These are phyloP conservation scores for Penicillium cinerascens DNA, from an alignment of 495 filamentous ascomycete species.

Conservation along the genomic window DNA sequence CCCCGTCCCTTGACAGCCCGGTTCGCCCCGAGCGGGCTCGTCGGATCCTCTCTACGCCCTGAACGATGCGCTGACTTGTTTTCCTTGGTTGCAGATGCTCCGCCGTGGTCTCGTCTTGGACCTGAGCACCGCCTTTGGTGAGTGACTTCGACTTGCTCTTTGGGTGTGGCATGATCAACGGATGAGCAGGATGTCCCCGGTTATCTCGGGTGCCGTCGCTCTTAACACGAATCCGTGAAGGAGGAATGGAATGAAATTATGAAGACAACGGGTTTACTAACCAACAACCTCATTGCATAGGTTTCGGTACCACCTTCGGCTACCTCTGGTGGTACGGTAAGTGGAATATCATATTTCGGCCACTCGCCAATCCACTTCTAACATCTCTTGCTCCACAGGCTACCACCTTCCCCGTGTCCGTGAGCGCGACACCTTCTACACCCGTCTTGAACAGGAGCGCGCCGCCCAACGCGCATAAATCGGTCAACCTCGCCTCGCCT, in stretches of 20 bases:
- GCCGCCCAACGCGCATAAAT: conserved; percentile 41
- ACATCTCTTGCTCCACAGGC: conserved; percentile 39
- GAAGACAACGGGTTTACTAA: conserved; percentile 1
- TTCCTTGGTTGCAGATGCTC: conserved; percentile 55
- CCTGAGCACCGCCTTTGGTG: conserved; percentile 71
- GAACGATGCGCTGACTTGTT: conserved; percentile 7
- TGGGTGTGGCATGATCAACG: conserved; percentile 21
- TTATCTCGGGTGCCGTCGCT: background rate
- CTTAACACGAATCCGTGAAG: background rate
- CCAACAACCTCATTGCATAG: conserved; percentile 29
- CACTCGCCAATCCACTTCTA: background rate
- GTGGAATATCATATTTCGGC: conserved; percentile 32
- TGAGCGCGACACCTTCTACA: conserved; percentile 71
- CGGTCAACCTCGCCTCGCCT: conserved; percentile 8
- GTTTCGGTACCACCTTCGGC: conserved; percentile 66
- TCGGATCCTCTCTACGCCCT: conserved; percentile 3
- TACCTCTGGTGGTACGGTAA: conserved; percentile 82
- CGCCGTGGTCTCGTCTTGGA: conserved; percentile 71
- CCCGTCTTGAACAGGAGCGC: conserved; percentile 69
- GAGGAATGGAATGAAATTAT: background rate
- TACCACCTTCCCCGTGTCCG: conserved; percentile 77
- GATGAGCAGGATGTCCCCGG: conserved; percentile 6
- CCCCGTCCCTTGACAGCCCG: conserved; percentile 20
- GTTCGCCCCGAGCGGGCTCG: conserved; percentile 21
- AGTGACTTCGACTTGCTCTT: conserved; percentile 28